A percentile compares a stretch with the other conserved stretches of the same genome.
Conservation (phyloP, 331 rosid species). For the Arachis monticola region DNA sequence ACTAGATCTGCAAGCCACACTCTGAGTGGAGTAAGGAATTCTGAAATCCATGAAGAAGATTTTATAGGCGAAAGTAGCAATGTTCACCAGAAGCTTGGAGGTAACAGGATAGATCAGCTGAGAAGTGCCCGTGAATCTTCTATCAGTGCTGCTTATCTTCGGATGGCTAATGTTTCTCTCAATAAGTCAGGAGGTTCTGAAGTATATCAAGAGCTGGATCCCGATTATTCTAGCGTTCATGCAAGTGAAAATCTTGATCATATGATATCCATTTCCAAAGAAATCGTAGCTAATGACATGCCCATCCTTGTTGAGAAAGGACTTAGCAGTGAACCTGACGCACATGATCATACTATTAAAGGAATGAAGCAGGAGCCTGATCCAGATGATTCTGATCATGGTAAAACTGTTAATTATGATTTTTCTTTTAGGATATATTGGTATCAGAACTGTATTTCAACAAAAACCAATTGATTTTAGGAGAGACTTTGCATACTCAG, state of each 20-base stretch:
- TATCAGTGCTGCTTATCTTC: constrained; percentile 76
- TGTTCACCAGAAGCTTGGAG: constrained; percentile 82
- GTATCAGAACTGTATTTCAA: constrained; percentile 25
- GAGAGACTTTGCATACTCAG: constrained; percentile 30
- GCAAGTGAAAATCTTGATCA: constrained; percentile 37
- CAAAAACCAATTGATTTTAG: constrained; percentile 34
- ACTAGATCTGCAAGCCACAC: constrained; percentile 81
- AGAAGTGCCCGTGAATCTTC: constrained; percentile 72
- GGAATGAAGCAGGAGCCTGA: constrained; percentile 61
- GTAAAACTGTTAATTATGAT: constrained; percentile 35
- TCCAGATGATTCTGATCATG: constrained; percentile 59
- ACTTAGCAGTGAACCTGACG: constrained; percentile 62
- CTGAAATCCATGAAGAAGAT: constrained; percentile 56
- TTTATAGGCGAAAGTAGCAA: constrained; percentile 45
- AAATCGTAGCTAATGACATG: constrained; percentile 34
- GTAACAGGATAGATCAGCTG: constrained; percentile 55
- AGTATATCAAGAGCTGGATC: constrained; percentile 54
- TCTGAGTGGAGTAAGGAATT: constrained; percentile 56
- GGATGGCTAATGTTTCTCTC: constrained; percentile 52
- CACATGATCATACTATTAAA: constrained; percentile 47
- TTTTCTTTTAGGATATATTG: constrained; percentile 26
- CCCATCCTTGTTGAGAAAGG: constrained; percentile 35
- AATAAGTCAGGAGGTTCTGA: constrained; percentile 44
- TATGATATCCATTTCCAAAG: constrained; percentile 38
- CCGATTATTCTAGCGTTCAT: constrained; percentile 46